Evolutionary conservation across 176 grass and related monocot genomes (phyloP).

Genomic region (Cenchrus americanus): DNA sequence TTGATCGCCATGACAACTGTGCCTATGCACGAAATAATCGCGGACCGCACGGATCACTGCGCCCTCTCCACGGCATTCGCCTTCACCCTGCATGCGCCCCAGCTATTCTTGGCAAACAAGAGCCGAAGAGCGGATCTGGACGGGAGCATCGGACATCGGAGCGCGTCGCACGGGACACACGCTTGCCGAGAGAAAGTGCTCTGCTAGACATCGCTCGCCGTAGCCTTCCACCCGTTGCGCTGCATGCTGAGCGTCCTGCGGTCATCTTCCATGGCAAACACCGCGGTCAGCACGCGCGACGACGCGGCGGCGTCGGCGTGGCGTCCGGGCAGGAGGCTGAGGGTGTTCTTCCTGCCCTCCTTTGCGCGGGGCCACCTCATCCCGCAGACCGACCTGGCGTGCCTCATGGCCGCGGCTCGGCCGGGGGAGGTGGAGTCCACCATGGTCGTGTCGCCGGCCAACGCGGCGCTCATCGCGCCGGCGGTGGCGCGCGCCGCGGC

Average conservation of each 20-base stretch:
- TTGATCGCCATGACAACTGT: too few species aligned
- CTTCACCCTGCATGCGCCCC: too few species aligned
- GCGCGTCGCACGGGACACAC: background rate
- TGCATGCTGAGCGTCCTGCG: background rate
- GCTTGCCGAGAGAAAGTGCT: background rate
- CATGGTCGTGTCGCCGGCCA: conserved; percentile 64
- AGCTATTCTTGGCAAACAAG: too few species aligned
- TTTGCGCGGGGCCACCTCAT: conserved; percentile 74
- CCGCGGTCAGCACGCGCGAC: background rate
- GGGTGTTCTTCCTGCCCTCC: conserved; percentile 81
- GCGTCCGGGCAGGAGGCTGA: conserved; percentile 2
- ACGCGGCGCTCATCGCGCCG: conserved; percentile 47
- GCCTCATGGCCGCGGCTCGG: conserved; percentile 48
- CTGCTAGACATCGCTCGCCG: background rate
- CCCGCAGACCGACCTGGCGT: conserved; percentile 70
- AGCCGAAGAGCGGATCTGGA: background rate
- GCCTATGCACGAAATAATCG: too few species aligned
- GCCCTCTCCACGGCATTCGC: too few species aligned
- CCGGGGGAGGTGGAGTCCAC: conserved; percentile 43
- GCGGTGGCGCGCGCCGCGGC: conserved; percentile 34
- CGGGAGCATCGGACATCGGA: background rate
- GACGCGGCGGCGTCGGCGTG: too few species aligned
- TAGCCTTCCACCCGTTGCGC: background rate
- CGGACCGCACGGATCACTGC: too few species aligned
- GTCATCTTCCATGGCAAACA: conserved; percentile 40